Evolutionary conservation across 257 asterid genomes (phyloP), one percentile per base, ranked within the genome.

Genomic region (Paraleonurus japonicus): DNA sequence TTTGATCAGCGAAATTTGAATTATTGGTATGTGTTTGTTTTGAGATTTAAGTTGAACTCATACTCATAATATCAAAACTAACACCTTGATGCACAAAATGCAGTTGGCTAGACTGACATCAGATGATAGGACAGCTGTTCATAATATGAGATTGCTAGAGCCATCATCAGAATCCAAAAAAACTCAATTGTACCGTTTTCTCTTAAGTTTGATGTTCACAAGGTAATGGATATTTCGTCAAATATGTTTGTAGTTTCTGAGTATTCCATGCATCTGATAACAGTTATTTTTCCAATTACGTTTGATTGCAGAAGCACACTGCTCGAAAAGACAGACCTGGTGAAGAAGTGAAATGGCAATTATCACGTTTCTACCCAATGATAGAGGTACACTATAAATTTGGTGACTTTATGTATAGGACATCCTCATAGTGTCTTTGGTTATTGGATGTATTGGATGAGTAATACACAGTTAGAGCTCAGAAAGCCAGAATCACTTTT

Each of bases 291-390:
- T 13, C 28, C 8, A 55, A 11, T 19, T 66, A 48, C 60, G 22
- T 61, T 76, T 77, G 62, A 61, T 75, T 81, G 65, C 92, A 91
- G 99, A 95, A 87, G 81, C 96, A 85, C 57, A 92, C 86, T 66
- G 80, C 87, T 63, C 92, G 99, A 77, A 95, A 92, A 85, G 99
- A 95, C 57, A 90, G 98, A 39, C 77, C 88, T 67, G 94, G 88
- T 81, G 96, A 84, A 82, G 96, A 85, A 81, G 84, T 79, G 59
- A 61, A 75, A 1, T 95, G 99, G 99, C 96, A 91, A 61, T 73
- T 91, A 65, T 89, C 98, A 65, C 99, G 99, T 62, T 95, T 95
- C 81, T 95, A 88, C 86, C 99, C 99, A 7, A 75, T 95, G 74
- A 84, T 95, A 70, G 99, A 95, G 96, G 99, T 95, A 79, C n/a